Conservation (phyloP, 306 rosid species). For the Acacia melanoxylon region DNA sequence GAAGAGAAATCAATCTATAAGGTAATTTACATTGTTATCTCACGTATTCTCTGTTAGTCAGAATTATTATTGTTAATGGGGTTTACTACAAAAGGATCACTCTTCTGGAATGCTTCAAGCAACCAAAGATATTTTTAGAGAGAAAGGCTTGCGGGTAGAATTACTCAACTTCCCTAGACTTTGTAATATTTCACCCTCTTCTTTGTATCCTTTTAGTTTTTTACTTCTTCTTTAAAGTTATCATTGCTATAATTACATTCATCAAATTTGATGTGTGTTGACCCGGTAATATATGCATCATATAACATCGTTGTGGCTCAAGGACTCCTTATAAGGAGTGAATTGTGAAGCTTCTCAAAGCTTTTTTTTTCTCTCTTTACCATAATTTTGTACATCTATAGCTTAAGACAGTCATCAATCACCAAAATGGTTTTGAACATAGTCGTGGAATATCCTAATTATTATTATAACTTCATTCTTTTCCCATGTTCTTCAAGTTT, state of each 20-base stretch:
- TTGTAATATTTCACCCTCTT: not conserved
- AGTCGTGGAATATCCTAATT: no score
- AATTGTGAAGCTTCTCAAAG: not conserved
- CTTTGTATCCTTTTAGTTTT: not conserved
- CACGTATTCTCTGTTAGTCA: no score
- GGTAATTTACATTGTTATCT: no score
- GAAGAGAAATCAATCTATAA: no score
- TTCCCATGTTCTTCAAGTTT: no score
- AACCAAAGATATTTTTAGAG: constrained; percentile 81
- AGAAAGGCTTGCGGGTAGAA: constrained; percentile 87
- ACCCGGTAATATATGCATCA: not conserved
- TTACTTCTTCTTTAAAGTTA: not conserved
- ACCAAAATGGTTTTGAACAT: no score
- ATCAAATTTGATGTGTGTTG: not conserved
- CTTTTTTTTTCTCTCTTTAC: not conserved
- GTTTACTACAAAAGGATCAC: constrained; percentile 48
- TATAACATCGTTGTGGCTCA: no score
- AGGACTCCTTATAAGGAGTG: not conserved
- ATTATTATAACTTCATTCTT: no score
- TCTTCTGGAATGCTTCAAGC: constrained; percentile 94
- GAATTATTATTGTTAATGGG: no score
- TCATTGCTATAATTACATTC: not conserved
- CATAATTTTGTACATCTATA: not conserved
- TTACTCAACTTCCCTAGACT: constrained; percentile 24
- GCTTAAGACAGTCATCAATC: no score